Conservation (phyloP, 164 flowering plant species). For the Tinospora cordifolia region DNA sequence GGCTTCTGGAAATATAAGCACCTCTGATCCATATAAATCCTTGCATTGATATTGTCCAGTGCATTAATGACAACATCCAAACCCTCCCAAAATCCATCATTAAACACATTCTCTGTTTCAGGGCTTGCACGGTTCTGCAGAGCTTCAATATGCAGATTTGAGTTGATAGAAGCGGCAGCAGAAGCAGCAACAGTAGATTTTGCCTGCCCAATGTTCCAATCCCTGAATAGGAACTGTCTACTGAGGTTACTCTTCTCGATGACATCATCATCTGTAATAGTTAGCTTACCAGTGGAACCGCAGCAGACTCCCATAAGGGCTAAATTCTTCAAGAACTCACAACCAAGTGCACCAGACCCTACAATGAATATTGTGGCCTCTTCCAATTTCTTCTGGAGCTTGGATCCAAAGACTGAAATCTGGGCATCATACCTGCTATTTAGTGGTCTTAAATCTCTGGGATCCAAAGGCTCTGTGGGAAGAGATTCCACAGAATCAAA, state of each 20-base stretch:
- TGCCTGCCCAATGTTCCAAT: constrained; percentile 95
- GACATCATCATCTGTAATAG: constrained; percentile 86
- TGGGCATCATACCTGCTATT: constrained; percentile 83
- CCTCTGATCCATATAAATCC: constrained; percentile 76
- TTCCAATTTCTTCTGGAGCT: constrained; percentile 75
- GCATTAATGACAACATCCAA: constrained; percentile 67
- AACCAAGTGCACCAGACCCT: constrained; percentile 92
- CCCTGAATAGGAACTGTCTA: constrained; percentile 83
- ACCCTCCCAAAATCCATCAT: constrained; percentile 82
- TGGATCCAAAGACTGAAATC: constrained; percentile 75
- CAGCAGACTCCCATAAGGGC: constrained; percentile 83
- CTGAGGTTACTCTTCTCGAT: constrained; percentile 92
- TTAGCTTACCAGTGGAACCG: constrained; percentile 51
- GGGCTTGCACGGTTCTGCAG: constrained; percentile 77
- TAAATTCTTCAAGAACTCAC: constrained; percentile 75
- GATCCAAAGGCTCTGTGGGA: constrained; percentile 52
- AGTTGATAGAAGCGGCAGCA: constrained; percentile 56
- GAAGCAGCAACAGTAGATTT: constrained; percentile 90
- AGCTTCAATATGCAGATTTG: constrained; percentile 54
- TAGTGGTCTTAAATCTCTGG: constrained; percentile 50
- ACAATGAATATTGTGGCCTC: constrained; percentile 64
- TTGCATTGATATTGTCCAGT: constrained; percentile 78
- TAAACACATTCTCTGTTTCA: constrained; percentile 72
- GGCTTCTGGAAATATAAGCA: constrained; percentile 89
- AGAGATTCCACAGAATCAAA: constrained; percentile 82